These are phyloP conservation scores for Pichia deserticola DNA, from an alignment of 805 yeast species.

Conservation along the genomic window DNA sequence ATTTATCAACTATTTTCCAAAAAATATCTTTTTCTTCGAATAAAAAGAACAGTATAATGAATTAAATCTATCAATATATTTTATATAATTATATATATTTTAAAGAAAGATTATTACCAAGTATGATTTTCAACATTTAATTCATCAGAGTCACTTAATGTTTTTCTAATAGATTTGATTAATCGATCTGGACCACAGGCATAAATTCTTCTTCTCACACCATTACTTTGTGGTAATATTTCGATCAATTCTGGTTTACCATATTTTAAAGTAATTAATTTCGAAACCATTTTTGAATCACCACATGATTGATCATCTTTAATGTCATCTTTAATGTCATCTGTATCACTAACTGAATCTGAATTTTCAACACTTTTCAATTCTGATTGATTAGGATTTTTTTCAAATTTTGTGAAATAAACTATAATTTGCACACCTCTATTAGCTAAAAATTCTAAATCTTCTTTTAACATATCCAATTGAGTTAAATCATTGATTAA, in stretches of 20 bases:
- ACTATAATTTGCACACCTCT: constrained; percentile 10
- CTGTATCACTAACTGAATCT: too few relatives aligned
- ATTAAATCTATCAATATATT: too few relatives aligned
- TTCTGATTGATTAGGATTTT: too few relatives aligned
- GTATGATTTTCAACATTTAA: constrained; percentile 2
- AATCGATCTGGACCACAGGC: constrained; percentile 4
- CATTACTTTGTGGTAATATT: background rate
- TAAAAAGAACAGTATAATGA: too few relatives aligned
- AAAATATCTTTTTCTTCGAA: too few relatives aligned
- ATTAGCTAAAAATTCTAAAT: constrained; percentile 7
- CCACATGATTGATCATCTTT: background rate
- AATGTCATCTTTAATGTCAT: background rate
- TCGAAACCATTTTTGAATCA: background rate
- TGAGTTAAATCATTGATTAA: constrained; percentile 13
- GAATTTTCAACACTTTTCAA: too few relatives aligned
- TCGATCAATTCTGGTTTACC: constrained; percentile 5
- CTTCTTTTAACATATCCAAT: constrained; percentile 9
- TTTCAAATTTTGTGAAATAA: background rate
- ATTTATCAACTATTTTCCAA: too few relatives aligned
- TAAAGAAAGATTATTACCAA: constrained; percentile 1
- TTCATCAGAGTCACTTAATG: constrained; percentile 1
- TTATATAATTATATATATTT: background rate
- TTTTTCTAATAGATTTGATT: background rate
- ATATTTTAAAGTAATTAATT: background rate
- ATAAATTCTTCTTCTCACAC: constrained; percentile 4